Conservation (phyloP, 805 yeast genomes). For the Metschnikowia aberdeeniae region DNA sequence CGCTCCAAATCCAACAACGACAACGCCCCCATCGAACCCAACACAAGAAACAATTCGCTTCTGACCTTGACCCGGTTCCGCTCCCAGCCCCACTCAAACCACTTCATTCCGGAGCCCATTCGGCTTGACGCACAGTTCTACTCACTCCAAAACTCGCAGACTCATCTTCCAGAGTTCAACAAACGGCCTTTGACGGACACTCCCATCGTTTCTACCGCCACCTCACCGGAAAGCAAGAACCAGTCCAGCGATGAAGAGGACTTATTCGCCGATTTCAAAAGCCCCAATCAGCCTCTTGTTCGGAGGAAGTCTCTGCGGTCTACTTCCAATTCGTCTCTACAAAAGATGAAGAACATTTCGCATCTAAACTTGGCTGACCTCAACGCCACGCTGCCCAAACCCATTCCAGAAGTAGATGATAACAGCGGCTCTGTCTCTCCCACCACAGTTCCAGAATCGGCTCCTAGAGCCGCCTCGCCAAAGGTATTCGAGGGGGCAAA, state of each 20-base stretch:
- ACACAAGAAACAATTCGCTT: constrained; percentile 5
- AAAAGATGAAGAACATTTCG: constrained; percentile 35
- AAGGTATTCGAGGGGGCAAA: neutral
- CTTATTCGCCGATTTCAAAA: constrained; percentile 8
- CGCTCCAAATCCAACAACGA: neutral
- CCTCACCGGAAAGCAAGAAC: constrained; percentile 46
- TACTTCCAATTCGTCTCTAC: constrained; percentile 12
- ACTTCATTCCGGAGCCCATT: constrained; percentile 14
- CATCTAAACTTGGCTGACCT: constrained; percentile 38
- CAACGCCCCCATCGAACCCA: neutral
- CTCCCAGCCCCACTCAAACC: constrained; percentile 15
- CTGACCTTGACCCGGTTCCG: constrained; percentile 14
- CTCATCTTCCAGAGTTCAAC: constrained; percentile 53
- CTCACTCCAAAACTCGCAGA: constrained; percentile 11
- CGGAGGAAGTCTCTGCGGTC: constrained; percentile 1
- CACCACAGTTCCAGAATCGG: constrained; percentile 10
- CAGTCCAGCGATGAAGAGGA: constrained; percentile 31
- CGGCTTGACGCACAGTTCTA: constrained; percentile 12
- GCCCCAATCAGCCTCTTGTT: constrained; percentile 7
- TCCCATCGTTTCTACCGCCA: constrained; percentile 55
- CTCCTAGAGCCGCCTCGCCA: constrained; percentile 7
- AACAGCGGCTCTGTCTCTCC: constrained; percentile 22
- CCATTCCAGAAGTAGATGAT: constrained; percentile 3
- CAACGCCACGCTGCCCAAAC: constrained; percentile 13
- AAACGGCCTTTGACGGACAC: constrained; percentile 74